Percentiles rank a stretch among this genome's conserved stretches.
Evolutionary conservation across 257 asterid species (phyloP).

Genomic region (Primulina tabacum): DNA sequence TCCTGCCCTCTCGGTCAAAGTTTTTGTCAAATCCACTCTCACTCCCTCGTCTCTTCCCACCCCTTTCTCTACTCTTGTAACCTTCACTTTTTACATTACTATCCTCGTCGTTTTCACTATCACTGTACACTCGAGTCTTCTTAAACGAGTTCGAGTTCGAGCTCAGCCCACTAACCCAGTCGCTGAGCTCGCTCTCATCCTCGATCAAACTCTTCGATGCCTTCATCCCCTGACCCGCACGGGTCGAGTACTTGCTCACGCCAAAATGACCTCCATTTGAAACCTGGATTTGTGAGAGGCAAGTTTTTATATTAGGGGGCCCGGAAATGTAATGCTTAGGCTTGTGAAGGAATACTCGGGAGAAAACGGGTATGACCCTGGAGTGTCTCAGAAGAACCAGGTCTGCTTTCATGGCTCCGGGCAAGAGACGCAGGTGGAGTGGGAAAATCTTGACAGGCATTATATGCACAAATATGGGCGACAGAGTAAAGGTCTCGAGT

Average conservation of each 20-base stretch:
- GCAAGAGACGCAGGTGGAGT: slow-evolving; percentile 33
- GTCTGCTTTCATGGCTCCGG: slow-evolving; percentile 31
- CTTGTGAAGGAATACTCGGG: slow-evolving; percentile 60
- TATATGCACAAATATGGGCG: neutral
- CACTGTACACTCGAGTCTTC: slow-evolving; percentile 60
- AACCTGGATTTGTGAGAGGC: slow-evolving; percentile 24
- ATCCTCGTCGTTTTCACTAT: slow-evolving; percentile 52
- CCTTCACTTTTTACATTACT: slow-evolving; percentile 28
- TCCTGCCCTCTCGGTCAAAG: slow-evolving; percentile 26
- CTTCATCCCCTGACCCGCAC: slow-evolving; percentile 34
- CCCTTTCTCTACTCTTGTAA: slow-evolving; percentile 33
- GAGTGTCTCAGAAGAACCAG: slow-evolving; percentile 17
- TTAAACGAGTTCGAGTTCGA: slow-evolving; percentile 47
- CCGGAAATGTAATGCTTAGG: slow-evolving; percentile 38
- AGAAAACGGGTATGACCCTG: slow-evolving; percentile 45
- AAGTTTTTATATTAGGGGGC: slow-evolving; percentile 32
- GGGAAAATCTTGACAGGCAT: slow-evolving; percentile 62
- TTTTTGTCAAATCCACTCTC: slow-evolving; percentile 27
- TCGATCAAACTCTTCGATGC: slow-evolving; percentile 75
- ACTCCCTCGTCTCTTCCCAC: slow-evolving; percentile 48
- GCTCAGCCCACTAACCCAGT: slow-evolving; percentile 82
- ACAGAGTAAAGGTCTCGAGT: neutral
- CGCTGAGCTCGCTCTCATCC: slow-evolving; percentile 93
- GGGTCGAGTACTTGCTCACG: slow-evolving; percentile 37
- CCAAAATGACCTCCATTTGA: slow-evolving; percentile 21